Conservation (phyloP, 768 basidiomycete genomes). For the Hericium coralloides region DNA sequence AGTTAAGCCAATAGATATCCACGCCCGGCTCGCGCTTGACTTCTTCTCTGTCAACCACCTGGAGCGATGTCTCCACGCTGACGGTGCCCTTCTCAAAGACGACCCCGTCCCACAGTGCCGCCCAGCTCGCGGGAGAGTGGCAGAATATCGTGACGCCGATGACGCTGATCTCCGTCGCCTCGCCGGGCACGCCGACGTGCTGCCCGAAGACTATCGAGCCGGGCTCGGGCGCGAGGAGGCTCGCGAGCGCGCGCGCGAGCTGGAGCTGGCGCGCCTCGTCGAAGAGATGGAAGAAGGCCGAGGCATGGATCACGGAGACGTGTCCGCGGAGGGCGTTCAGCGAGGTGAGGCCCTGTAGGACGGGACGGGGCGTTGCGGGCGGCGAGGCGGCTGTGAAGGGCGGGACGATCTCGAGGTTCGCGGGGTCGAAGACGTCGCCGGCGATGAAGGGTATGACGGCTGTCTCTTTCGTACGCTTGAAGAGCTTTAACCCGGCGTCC, state of each 20-base stretch:
- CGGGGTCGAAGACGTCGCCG: conserved; percentile 44
- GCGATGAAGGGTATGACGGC: conserved; percentile 48
- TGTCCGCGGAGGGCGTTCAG: conserved; percentile 38
- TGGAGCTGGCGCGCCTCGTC: conserved; percentile 28
- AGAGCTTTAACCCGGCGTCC: conserved; percentile 54
- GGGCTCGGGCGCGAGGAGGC: conserved; percentile 30
- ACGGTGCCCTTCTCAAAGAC: conserved; percentile 5
- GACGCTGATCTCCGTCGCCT: conserved; percentile 15
- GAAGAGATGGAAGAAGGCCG: conserved; percentile 45
- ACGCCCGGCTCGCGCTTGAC: neutral
- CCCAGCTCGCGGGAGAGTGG: conserved; percentile 29
- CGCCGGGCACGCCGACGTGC: conserved; percentile 26
- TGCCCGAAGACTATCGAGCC: conserved; percentile 40
- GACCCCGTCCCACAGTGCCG: conserved; percentile 26
- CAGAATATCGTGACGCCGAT: conserved; percentile 14
- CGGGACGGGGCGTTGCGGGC: conserved; percentile 14
- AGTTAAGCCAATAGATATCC: neutral
- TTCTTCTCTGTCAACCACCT: neutral
- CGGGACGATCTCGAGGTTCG: conserved; percentile 26
- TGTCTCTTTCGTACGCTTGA: conserved; percentile 38
- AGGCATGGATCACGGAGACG: conserved; percentile 40
- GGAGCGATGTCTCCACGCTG: conserved; percentile 3
- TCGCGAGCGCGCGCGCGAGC: conserved; percentile 33
- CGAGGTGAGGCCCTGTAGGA: conserved; percentile 26
- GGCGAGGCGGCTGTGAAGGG: conserved; percentile 18